Percentiles rank a stretch among this genome's conserved stretches.
These are phyloP conservation scores for Eremochloa ophiuroides DNA, from an alignment of 176 grass and related monocot genomes.

Conservation along the genomic window DNA sequence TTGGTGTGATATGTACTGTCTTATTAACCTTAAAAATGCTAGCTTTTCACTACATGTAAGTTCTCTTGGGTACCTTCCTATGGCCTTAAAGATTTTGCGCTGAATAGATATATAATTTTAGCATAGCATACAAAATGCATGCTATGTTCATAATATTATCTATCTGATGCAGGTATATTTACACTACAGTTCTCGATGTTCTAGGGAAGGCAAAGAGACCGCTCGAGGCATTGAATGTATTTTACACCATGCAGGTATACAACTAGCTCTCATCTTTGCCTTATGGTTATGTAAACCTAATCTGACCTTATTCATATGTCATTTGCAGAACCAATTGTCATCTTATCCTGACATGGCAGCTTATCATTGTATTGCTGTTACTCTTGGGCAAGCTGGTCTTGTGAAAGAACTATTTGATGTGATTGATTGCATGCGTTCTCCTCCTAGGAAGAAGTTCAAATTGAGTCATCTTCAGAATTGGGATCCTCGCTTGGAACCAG, in stretches of 20 bases:
- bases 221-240: constrained; percentile 79
- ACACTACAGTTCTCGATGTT: constrained; percentile 87
- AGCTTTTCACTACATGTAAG: constrained; percentile 6
- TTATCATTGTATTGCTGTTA: constrained; percentile 91
- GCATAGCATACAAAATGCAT: background rate
- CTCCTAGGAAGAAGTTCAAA: constrained; percentile 74
- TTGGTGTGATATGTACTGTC: background rate
- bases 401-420: constrained; percentile 98
- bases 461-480: constrained; percentile 65
- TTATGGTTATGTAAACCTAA: constrained; percentile 10
- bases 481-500: constrained; percentile 88
- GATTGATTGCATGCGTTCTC: constrained; percentile 81
- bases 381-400: constrained; percentile 88
- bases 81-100: background rate
- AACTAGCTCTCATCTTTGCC: constrained; percentile 15
- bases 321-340: constrained; percentile 78
- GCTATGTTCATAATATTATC: constrained; percentile 15
- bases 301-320: constrained; percentile 2
- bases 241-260: constrained; percentile 94
- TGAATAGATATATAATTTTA: background rate
- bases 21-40: background rate
- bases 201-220: constrained; percentile 94
- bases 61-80: background rate
- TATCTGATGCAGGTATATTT: constrained; percentile 76
- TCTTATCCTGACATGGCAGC: constrained; percentile 91